Evolutionary conservation across 2,329 filamentous ascomycete genomes (phyloP).

Genomic region (Neofusicoccum ribis): DNA sequence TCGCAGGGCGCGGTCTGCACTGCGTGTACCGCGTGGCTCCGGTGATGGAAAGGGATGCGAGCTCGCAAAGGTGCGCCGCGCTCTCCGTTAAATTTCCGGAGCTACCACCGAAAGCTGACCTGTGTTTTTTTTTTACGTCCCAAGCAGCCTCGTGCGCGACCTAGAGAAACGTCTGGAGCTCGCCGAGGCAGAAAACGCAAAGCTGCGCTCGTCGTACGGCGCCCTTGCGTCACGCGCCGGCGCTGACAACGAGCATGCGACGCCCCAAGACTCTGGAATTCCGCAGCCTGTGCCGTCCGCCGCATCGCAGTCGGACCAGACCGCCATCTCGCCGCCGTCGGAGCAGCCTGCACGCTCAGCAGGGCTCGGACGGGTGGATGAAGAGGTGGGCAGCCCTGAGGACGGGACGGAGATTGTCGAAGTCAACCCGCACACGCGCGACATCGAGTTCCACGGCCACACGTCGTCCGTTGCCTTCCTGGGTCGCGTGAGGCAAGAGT

Average conservation of each 20-base stretch:
- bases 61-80: background rate
- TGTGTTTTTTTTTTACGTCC: background rate
- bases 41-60: conserved; percentile 10
- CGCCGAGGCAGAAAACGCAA: conserved; percentile 30
- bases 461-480: conserved; percentile 50
- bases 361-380: background rate
- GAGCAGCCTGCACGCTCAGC: background rate
- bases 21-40: conserved; percentile 21
- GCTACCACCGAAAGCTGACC: background rate
- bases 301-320: background rate
- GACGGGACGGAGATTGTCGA: conserved; percentile 46
- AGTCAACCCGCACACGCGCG: conserved; percentile 44
- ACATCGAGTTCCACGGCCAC: conserved; percentile 48
- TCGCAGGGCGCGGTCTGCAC: conserved; percentile 21
- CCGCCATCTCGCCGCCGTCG: conserved; percentile 3
- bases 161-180: conserved; percentile 37
- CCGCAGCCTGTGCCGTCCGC: background rate
- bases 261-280: background rate
- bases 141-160: conserved; percentile 36
- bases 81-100: background rate
- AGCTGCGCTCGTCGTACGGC: conserved; percentile 18
- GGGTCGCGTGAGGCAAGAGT: conserved; percentile 41
- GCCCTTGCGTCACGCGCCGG: conserved; percentile 21
- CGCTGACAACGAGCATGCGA: conserved; percentile 22
- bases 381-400: conserved; percentile 36